Percentiles rank a stretch among this genome's conserved stretches.
Conservation (phyloP, 805 yeast genomes). For the Kazachstania bromeliacearum region DNA sequence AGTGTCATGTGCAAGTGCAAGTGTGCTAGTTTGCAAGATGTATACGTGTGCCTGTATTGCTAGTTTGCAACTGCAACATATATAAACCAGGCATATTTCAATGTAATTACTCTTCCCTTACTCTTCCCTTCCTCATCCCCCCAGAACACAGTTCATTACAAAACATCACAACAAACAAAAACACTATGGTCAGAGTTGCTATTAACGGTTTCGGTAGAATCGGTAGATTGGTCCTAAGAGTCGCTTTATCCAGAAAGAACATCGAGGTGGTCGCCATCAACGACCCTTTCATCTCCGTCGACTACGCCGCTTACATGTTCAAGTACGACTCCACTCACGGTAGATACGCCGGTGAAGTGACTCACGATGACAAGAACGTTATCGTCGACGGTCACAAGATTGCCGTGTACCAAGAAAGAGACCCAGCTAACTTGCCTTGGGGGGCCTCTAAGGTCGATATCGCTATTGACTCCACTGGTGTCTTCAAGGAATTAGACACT, state of each 20-base stretch:
- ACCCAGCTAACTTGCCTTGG: constrained; percentile 63
- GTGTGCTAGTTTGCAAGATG: no score
- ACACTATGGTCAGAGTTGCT: constrained; percentile 37
- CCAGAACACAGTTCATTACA: constrained; percentile 10
- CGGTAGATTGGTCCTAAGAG: constrained; percentile 60
- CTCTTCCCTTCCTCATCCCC: background rate
- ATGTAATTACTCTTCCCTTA: background rate
- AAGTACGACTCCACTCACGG: constrained; percentile 70
- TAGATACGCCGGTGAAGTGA: constrained; percentile 48
- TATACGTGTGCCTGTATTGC: background rate
- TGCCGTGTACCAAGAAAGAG: constrained; percentile 52
- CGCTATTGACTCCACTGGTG: constrained; percentile 66
- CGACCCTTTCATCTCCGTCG: constrained; percentile 60
- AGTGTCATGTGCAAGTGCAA: no score
- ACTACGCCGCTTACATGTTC: constrained; percentile 67
- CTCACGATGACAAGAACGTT: constrained; percentile 41
- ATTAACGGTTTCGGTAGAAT: constrained; percentile 70
- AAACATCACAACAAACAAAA: constrained; percentile 7
- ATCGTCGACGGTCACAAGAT: constrained; percentile 44
- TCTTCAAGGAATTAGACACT: constrained; percentile 55
- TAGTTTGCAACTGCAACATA: background rate
- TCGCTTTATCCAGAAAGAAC: constrained; percentile 43
- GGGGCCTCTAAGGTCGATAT: constrained; percentile 51
- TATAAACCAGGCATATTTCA: no score
- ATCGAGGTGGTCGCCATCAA: constrained; percentile 57